Evolutionary conservation across 1,139 yeast genomes (phyloP).

Genomic region (Blastobotrys capitulatus): DNA sequence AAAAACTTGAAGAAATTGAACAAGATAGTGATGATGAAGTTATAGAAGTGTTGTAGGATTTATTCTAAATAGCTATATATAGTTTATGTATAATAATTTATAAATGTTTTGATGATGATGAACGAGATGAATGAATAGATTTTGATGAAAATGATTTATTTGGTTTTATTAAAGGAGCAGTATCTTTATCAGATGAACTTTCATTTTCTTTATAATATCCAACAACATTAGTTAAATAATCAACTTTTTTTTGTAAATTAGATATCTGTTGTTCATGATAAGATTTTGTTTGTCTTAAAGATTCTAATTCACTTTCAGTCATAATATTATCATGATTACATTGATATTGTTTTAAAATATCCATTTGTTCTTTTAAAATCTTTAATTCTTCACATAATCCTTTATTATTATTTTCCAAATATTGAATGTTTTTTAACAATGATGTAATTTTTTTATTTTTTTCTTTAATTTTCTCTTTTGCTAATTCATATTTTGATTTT

Average conservation of each 20-base stretch:
- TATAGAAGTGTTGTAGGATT: slow-evolving; percentile 16
- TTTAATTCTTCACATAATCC: background rate
- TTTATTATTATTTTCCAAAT: background rate
- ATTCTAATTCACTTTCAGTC: slow-evolving; percentile 3
- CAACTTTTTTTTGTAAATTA: background rate
- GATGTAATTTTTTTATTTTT: background rate
- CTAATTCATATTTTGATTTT: slow-evolving; percentile 1
- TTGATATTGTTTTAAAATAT: background rate
- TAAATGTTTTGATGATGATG: too few relatives aligned
- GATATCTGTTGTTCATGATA: slow-evolving; percentile 2
- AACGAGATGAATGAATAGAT: too few relatives aligned
- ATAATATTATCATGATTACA: background rate
- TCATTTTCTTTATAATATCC: slow-evolving; percentile 7
- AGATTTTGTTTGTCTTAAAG: background rate
- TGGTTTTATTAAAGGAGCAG: too few relatives aligned
- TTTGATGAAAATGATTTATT: too few relatives aligned
- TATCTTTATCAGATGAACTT: too few relatives aligned
- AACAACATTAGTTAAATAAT: background rate
- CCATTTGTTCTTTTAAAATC: background rate
- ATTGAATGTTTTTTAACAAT: background rate
- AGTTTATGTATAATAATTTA: too few relatives aligned
- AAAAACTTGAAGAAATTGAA: slow-evolving; percentile 49
- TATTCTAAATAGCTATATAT: background rate
- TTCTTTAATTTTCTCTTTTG: slow-evolving; percentile 2
- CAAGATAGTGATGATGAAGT: slow-evolving; percentile 35